Conservation (phyloP, 1,139 yeast species). For the Groenewaldozyma auringiensis region DNA sequence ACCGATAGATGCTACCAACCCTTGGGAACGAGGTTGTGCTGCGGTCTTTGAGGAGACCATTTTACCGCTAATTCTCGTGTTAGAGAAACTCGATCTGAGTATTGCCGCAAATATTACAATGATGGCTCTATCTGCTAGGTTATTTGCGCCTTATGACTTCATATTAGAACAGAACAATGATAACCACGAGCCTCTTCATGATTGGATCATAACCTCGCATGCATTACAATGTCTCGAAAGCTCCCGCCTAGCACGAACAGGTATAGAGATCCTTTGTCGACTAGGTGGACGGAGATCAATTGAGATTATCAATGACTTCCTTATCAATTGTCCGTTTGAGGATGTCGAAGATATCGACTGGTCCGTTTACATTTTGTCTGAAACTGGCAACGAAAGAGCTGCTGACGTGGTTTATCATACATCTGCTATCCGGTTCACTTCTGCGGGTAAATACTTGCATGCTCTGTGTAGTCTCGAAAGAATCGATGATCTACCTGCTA, state of each 20-base stretch:
- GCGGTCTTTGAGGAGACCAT: conserved; percentile 53
- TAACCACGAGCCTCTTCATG: conserved; percentile 12
- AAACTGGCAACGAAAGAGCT: conserved; percentile 29
- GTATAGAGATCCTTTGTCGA: conserved; percentile 20
- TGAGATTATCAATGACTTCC: conserved; percentile 47
- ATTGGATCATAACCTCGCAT: conserved; percentile 22
- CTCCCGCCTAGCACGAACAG: conserved; percentile 15
- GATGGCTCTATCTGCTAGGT: neutral
- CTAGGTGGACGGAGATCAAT: conserved; percentile 28
- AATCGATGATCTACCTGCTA: conserved; percentile 47
- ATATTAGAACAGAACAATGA: neutral
- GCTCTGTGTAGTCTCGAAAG: conserved; percentile 62
- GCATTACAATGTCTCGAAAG: conserved; percentile 21
- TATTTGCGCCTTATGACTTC: neutral
- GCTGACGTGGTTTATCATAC: conserved; percentile 16
- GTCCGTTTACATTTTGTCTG: conserved; percentile 54
- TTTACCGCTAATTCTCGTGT: conserved; percentile 50
- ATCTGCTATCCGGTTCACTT: conserved; percentile 18
- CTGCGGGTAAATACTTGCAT: conserved; percentile 42
- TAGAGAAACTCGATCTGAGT: conserved; percentile 57
- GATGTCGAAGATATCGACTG: conserved; percentile 64
- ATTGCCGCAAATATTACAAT: conserved; percentile 57
- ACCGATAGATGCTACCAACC: conserved; percentile 34
- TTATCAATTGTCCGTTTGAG: conserved; percentile 51
- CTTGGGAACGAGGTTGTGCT: conserved; percentile 58